Evolutionary conservation across 768 basidiomycete genomes (phyloP), one percentile per base, ranked within the genome.

Genomic region (Tremella fuciformis): DNA sequence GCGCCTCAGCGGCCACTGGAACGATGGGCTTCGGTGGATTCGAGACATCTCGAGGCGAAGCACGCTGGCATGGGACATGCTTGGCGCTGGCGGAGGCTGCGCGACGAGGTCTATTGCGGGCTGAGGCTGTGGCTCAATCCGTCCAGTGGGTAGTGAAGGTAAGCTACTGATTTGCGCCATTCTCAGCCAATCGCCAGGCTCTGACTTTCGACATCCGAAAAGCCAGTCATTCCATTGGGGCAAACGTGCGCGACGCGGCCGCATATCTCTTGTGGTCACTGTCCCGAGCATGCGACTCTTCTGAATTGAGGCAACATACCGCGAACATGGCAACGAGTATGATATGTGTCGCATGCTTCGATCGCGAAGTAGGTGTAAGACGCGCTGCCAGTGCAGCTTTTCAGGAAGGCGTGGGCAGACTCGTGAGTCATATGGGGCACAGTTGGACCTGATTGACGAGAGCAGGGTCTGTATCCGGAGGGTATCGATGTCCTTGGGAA

Each of bases 351-450:
- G 85, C 94, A 1, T 79, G 91, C 26, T 93, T 85, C 73, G 96
- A 99, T 79, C 84, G 96, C 29, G 96, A 99, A 76, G 85, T 97
- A 25, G 89, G 91, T 61, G 91, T 99, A 55, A 83, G 96, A 22
- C 80, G 96, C 64, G 94, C 96, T 13, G 93, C 93, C 13, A 98
- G 94, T 76, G 96, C 96, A 16, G 90, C 93, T 13, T 98, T 90
- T 74, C 96, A 99, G 77, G 96, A 99, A 79, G 87, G 88, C 70
- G 96, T 97, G 39, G 96, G 96, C 13, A 81, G 96, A 72, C 87
- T 88, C 79, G 94, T 96, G 70, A 76, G 86, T 76, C 15, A 15
- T 46, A 15, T 46, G n/a, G 13, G 1, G 7, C 24, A 6, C 34
- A 29, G 29, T 46, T 15, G 42, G 16, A 8, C n/a, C 16, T 46